Evolutionary conservation across 2,329 filamentous ascomycete species (phyloP).

Genomic region (Drechslerella dactyloides): DNA sequence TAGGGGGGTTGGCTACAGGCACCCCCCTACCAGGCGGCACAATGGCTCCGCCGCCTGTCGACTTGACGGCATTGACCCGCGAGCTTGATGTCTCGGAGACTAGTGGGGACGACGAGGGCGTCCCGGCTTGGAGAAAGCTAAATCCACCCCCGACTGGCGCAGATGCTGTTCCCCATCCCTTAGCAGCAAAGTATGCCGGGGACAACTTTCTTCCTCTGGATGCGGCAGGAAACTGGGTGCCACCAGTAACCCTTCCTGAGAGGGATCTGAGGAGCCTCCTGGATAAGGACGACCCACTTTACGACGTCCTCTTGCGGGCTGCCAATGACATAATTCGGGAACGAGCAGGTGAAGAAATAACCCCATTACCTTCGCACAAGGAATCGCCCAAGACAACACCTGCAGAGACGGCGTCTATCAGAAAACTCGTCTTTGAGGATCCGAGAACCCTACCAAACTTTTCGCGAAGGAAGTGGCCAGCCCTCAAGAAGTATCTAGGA

Average conservation of each 20-base stretch:
- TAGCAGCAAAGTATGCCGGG: background rate
- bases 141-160: conserved; percentile 15
- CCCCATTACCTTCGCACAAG: background rate
- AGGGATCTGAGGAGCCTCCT: conserved; percentile 15
- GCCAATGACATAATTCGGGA: conserved; percentile 25
- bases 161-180: background rate
- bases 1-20: background rate
- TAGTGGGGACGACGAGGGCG: background rate
- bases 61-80: too few relatives aligned
- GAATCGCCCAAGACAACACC: conserved; percentile 3
- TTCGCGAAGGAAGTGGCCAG: conserved; percentile 25
- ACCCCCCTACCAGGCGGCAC: background rate
- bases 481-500: conserved; percentile 17
- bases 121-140: conserved; percentile 30
- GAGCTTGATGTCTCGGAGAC: background rate
- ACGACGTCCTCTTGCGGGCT: conserved; percentile 4
- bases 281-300: conserved; percentile 27
- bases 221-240: conserved; percentile 18
- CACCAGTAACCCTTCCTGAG: background rate
- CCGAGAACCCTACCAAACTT: conserved; percentile 10
- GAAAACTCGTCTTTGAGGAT: background rate
- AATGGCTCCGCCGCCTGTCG: background rate
- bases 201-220: conserved; percentile 29
- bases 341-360: background rate
- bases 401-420: background rate